A percentile compares a stretch with the other conserved stretches of the same genome.
Evolutionary conservation across 306 rosid genomes (phyloP).

Genomic region (Dryas alaskensis): DNA sequence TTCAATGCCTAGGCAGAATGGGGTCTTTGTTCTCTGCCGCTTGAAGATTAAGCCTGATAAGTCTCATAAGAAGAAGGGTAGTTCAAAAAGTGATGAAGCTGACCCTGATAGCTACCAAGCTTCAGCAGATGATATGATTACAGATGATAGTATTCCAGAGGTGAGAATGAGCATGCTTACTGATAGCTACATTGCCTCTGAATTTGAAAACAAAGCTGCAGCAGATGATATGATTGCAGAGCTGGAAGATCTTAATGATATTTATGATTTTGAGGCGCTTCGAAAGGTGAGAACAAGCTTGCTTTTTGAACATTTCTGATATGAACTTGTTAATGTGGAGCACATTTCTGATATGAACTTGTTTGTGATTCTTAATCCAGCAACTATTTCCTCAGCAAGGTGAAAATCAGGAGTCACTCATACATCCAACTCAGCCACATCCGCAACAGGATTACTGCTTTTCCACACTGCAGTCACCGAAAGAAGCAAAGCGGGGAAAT

Average conservation of each 20-base stretch:
- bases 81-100: slow-evolving; percentile 4
- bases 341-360: slow-evolving; percentile 3
- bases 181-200: slow-evolving; percentile 14
- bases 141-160: background rate
- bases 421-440: background rate
- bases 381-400: background rate
- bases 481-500: too few species aligned
- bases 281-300: slow-evolving; percentile 4
- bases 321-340: slow-evolving; percentile 1
- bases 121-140: background rate
- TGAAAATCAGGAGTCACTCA: background rate
- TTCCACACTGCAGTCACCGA: background rate
- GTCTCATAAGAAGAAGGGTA: background rate
- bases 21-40: slow-evolving; percentile 31
- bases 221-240: background rate
- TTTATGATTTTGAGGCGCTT: background rate
- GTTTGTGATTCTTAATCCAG: background rate
- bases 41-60: slow-evolving; percentile 27
- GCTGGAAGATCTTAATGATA: background rate
- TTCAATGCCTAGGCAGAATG: slow-evolving; percentile 24
- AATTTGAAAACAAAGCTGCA: background rate
- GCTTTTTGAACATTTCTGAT: slow-evolving; percentile 11
- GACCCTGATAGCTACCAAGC: slow-evolving; percentile 15
- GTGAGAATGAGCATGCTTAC: slow-evolving; percentile 33
- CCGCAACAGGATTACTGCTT: background rate